Evolutionary conservation across 2,329 filamentous ascomycete species (phyloP), one percentile per base, ranked within the genome.

Genomic region (Phialocephala subalpina): DNA sequence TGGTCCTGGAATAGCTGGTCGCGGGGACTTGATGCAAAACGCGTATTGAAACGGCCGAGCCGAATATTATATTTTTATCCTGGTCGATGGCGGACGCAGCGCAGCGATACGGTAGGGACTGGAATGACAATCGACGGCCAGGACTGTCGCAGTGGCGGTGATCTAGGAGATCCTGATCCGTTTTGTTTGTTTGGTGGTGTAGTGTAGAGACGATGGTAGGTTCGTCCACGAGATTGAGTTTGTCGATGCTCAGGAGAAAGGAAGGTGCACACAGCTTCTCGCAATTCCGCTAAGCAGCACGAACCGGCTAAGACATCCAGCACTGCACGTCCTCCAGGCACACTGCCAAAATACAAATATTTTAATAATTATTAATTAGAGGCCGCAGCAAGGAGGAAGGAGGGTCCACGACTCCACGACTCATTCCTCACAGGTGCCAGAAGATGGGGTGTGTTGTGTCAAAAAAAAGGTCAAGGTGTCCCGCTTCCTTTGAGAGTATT

Each of bases 41-140:
- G 62, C 62, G 68, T 67, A 64, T 69, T 67, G 65, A 68, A 69
- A 69, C 68, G 64, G 58, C 66, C 58, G 64, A 66, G 64, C 52
- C 42, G 58, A 64, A 36, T n/a, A n/a, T n/a, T 60, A 62, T 59
- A 55, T 64, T 62, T 52, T 36, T 36, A 61, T 61, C 60, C 66
- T 65, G 63, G 63, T 61, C 61, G 18, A 20, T 29, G 22, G 42
- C 58, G 20, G 42, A 25, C 42, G 11, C 52, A 47, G 36, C 42
- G 11, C 52, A 47, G 36, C 35, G 57, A 52, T 53, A 38, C 56
- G 66, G 62, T 63, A 65, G 59, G 53, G 63, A 65, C 63, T 45
- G 25, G 47, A 18, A 22, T 38, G 52, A 58, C 49, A 58, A 56
- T 58, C 47, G 59, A 47, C 53, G 45, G 35, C 47, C 18, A 40